These are phyloP conservation scores for Botryotinia narcissicola DNA, from an alignment of 2,329 filamentous ascomycete species.

Conservation along the genomic window DNA sequence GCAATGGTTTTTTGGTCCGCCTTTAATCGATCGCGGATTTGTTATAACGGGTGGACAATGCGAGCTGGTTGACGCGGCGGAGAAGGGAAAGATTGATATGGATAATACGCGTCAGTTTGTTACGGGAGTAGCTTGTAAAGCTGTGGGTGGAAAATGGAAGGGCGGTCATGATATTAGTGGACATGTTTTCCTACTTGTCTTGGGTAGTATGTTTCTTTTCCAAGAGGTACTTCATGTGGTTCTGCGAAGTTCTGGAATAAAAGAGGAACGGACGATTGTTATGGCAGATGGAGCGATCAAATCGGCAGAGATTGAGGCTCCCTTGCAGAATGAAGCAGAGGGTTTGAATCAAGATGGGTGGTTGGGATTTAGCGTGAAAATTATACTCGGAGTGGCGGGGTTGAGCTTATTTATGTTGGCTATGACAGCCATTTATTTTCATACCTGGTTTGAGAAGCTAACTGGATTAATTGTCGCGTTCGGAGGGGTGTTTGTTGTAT, in stretches of 20 bases:
- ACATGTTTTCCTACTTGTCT: conserved; percentile 87
- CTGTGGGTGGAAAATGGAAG: conserved; percentile 77
- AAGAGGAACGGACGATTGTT: conserved; percentile 64
- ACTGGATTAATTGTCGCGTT: conserved; percentile 50
- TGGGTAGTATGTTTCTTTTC: conserved; percentile 77
- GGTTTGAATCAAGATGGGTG: conserved; percentile 23
- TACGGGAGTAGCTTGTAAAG: conserved; percentile 78
- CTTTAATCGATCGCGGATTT: conserved; percentile 87
- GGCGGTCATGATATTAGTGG: conserved; percentile 97
- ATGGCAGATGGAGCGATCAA: conserved; percentile 66
- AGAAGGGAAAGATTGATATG: conserved; percentile 47
- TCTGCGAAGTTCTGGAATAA: conserved; percentile 45
- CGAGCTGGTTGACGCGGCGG: conserved; percentile 54
- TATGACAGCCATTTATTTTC: conserved; percentile 98
- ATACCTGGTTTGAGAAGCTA: conserved; percentile 94
- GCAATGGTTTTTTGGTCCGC: conserved; percentile 94
- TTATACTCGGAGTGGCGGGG: conserved; percentile 61
- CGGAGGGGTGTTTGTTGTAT: conserved; percentile 48
- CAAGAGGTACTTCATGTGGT: conserved; percentile 72
- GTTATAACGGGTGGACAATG: conserved; percentile 85
- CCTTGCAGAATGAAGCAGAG: conserved; percentile 22
- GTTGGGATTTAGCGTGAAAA: conserved; percentile 51
- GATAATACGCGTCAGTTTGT: conserved; percentile 52
- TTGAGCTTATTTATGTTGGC: conserved; percentile 93
- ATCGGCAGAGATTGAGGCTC: conserved; percentile 51